Base-by-base conservation (phyloP, 2,329 filamentous ascomycete species). In the Xylaria sp. region DNA sequence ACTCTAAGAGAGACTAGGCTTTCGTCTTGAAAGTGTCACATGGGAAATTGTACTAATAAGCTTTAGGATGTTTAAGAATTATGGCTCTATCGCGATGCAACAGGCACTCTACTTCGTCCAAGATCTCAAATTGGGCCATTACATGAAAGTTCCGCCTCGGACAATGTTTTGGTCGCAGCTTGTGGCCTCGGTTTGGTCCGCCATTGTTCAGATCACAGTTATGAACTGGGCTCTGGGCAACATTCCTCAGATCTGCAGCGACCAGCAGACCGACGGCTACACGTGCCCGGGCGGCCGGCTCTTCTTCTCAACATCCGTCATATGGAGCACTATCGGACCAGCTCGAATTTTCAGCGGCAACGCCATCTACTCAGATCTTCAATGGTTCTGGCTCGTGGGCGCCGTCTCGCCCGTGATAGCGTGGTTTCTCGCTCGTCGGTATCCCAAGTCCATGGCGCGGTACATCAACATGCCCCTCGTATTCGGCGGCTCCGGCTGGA, bases 301-400 rank as follows among this genome's bases (percentile, higher is more conserved):
- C 64, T 87, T 87, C 79, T 93, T 90, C 81, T 92, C 89, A 1
- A 88, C 89, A 1, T 92, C 90, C 4, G 84, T 92, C 58, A 87
- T 92, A 74, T 92, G 90, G 91, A 91, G 91, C 66, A 85, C 89
- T 64, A 92, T 93, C 67, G 91, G 92, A 0, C 91, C 91, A 0
- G 81, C 83, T 1, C 87, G 91, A 56, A 90, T 93, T 77, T 93
- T 93, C 79, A 88, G 87, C 51, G 81, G 85, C 1, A 84, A 84
- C 2, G 85, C 88, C 26, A 81, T 92, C 7, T 93, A 93, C 77
- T 82, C 85, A 0, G 82, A 82, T 0, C 82, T 93, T 42, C 87
- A 90, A 76, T 93, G 85, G 83, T 93, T 92, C 81, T 93, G 89
- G 87, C 84, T 93, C 42, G 84, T 90, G 23, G 91, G 91, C 17